phyloP scores from a whole-genome alignment of 768 basidiomycete genomes.

The Vishniacozyma victoriae region DNA sequence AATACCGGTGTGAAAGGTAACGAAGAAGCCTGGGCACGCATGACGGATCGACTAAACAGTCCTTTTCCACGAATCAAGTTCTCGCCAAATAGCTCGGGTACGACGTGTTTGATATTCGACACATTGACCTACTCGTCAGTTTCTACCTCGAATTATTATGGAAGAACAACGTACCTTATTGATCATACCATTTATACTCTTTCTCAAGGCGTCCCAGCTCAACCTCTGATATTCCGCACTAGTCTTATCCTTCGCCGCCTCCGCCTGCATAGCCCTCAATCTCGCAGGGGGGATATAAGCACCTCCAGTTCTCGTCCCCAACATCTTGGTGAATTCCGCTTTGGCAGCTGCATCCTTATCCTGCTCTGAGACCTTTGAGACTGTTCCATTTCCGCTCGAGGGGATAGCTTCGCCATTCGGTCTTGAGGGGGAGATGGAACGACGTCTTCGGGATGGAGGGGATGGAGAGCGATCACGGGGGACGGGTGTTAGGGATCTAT shows the following conservation, averaged over 20 bases:
- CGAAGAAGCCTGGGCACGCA: constrained; percentile 97
- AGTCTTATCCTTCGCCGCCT: constrained; percentile 71
- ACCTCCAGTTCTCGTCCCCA: constrained; percentile 75
- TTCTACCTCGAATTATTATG: neutral
- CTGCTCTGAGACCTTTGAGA: constrained; percentile 51
- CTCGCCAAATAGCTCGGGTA: constrained; percentile 85
- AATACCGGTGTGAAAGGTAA: constrained; percentile 97
- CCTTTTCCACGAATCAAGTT: constrained; percentile 91
- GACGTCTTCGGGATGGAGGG: constrained; percentile 41
- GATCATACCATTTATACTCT: constrained; percentile 97
- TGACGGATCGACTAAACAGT: constrained; percentile 84
- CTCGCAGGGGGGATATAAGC: constrained; percentile 96
- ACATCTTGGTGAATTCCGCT: constrained; percentile 83
- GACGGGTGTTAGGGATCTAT: constrained; percentile 39
- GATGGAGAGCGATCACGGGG: constrained; percentile 43
- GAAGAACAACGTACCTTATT: constrained; percentile 67
- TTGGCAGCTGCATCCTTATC: constrained; percentile 52
- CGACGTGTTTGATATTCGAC: constrained; percentile 87
- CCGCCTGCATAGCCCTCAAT: constrained; percentile 79
- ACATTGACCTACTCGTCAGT: constrained; percentile 91
- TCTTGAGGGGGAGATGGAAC: constrained; percentile 40
- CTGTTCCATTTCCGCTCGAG: constrained; percentile 55
- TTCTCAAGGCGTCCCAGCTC: constrained; percentile 95
- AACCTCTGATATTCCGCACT: constrained; percentile 87
- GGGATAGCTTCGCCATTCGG: constrained; percentile 1